A percentile compares a stretch with the other conserved stretches of the same genome.
phyloP scores from a whole-genome alignment of 1,284 basidiomycete species.

The Athelia sp. region DNA sequence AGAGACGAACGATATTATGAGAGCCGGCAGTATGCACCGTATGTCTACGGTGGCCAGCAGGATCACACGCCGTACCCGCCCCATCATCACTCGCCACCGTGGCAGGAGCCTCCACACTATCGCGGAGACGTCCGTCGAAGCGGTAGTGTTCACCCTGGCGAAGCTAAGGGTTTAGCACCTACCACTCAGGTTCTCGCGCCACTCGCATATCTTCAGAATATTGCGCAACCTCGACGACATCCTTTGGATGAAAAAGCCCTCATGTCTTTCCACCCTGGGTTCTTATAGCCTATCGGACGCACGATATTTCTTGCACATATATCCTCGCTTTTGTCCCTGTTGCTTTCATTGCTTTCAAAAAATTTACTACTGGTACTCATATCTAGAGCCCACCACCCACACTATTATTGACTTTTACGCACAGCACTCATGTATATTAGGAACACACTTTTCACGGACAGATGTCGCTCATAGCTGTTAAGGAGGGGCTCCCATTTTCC shows the following conservation, averaged over 20 bases:
- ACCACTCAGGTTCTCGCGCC: slow-evolving; percentile 40
- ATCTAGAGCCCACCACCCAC: not conserved
- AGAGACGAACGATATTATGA: slow-evolving; percentile 14
- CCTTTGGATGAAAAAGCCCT: slow-evolving; percentile 58
- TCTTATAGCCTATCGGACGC: too few relatives aligned
- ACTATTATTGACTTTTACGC: too few relatives aligned
- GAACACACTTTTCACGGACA: too few relatives aligned
- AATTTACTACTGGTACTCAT: not conserved
- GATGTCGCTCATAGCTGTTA: too few relatives aligned
- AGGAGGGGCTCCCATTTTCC: too few relatives aligned
- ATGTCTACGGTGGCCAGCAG: not conserved
- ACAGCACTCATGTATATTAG: too few relatives aligned
- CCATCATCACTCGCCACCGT: slow-evolving; percentile 1
- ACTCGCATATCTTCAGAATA: slow-evolving; percentile 45
- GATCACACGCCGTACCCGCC: slow-evolving; percentile 2
- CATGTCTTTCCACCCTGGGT: slow-evolving; percentile 39
- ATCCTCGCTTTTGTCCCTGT: slow-evolving; percentile 1
- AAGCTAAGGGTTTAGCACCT: slow-evolving; percentile 21
- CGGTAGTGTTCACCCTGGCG: not conserved
- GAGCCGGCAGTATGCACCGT: slow-evolving; percentile 1
- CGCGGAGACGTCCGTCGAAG: not conserved
- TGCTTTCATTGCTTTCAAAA: slow-evolving; percentile 4
- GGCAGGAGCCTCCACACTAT: not conserved
- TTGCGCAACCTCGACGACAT: slow-evolving; percentile 42
- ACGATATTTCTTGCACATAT: not conserved